These are phyloP conservation scores for Paramecium primaurelia DNA, from an alignment of 73 alveolate genomes.

Conservation along the genomic window DNA sequence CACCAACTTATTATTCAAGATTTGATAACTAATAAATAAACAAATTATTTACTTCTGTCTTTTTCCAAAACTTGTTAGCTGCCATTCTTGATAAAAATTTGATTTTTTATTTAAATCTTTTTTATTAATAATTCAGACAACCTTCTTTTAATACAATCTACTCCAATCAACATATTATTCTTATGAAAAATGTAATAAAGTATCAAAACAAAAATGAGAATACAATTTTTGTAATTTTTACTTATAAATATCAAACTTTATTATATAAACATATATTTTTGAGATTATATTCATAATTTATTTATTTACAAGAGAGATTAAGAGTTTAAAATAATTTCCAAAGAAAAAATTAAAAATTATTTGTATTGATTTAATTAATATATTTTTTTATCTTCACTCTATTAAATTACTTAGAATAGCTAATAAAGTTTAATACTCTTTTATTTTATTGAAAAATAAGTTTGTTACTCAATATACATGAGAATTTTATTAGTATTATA, in stretches of 20 bases:
- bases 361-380: not conserved
- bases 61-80: slow-evolving; percentile 35
- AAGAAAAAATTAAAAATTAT: too few relatives aligned
- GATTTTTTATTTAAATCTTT: slow-evolving; percentile 21
- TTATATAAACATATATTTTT: too few relatives aligned
- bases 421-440: not conserved
- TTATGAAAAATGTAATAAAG: not conserved
- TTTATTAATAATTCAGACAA: not conserved
- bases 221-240: not conserved
- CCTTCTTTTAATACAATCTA: not conserved
- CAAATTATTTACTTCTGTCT: not conserved
- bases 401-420: not conserved
- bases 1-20: slow-evolving; percentile 46
- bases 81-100: slow-evolving; percentile 24
- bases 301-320: not conserved
- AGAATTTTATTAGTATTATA: not conserved
- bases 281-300: too few relatives aligned
- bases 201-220: not conserved
- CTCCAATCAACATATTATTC: not conserved
- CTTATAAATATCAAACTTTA: not conserved
- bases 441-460: not conserved
- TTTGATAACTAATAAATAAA: not conserved
- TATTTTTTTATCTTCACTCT: not conserved
- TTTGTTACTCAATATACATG: not conserved
- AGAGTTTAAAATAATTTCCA: not conserved